Evolutionary conservation across 2,329 filamentous ascomycete genomes (phyloP), one percentile per base, ranked within the genome.

Genomic region (Monilinia polystroma): DNA sequence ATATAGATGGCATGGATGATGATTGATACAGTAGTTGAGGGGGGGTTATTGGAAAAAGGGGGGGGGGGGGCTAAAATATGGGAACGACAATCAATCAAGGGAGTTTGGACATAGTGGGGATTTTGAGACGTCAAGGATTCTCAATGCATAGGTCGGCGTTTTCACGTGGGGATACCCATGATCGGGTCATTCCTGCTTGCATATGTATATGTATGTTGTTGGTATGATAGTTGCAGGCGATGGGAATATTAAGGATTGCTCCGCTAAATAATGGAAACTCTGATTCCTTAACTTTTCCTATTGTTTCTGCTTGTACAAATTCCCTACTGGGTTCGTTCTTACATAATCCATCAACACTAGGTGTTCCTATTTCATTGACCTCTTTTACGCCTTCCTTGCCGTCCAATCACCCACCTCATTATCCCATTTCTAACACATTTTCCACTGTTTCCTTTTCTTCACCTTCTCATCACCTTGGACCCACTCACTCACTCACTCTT

Each of bases 1-100:
- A 92, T 74, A 83, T 93, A 71, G 70, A 43, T 77, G 87, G 92
- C 74, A 84, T 93, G 71, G 70, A 43, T 47, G 66, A 71, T 70
- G 70, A 72, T 68, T 69, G 70, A 73, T 29, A 23, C 18, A 26
- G 12, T 35, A 18, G 26, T 35, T 16, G 20, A 35, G 4, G 18
- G 43, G 20, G 23, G 63, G 20, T 43, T n/a, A 59, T 54, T 43
- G 57, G 57, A 47, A 23, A 23, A 23, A 23, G 57, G 59, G 57
- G n/a, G 58, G 57, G 59, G 57, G n/a, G 58, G 26, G 45, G 29
- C 26, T 16, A 52, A 59, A 65, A 54, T 41, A 41, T 26, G 54
- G 63, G 55, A 56, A 63, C 53, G 43, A 67, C 58, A 41, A 51
- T 55, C 32, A 62, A 51, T 55, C 38, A 62, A 51, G 58, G 58